A percentile compares a stretch with the other conserved stretches of the same genome.
Evolutionary conservation across 73 alveolate species (phyloP).

Genomic region (Paramecium caudatum): DNA sequence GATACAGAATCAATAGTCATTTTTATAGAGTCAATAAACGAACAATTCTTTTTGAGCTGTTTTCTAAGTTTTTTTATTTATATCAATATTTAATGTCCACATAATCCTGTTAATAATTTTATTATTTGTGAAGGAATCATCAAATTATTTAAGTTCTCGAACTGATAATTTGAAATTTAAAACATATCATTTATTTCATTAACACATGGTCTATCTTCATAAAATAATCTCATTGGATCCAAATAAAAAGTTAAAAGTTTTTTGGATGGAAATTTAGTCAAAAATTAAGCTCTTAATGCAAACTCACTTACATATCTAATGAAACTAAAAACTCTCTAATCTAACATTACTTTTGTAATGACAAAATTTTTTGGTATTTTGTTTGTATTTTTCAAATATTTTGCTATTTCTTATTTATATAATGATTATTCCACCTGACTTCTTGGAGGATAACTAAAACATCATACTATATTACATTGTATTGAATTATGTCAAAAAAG

Average conservation of each 20-base stretch:
- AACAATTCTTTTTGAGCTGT: not conserved
- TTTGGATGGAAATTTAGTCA: not conserved
- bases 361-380: constrained; percentile 46
- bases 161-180: constrained; percentile 22
- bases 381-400: constrained; percentile 45
- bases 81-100: not conserved
- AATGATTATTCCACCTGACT: constrained; percentile 28
- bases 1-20: not conserved
- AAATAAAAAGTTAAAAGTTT: constrained; percentile 14
- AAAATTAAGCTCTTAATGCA: constrained; percentile 35
- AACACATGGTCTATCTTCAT: constrained; percentile 36
- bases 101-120: not conserved
- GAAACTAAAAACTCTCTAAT: not conserved
- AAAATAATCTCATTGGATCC: constrained; percentile 31
- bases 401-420: constrained; percentile 56
- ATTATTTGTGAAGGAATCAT: constrained; percentile 13
- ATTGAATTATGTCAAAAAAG: not conserved
- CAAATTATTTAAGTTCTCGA: not conserved
- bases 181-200: constrained; percentile 37
- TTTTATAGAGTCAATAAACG: not conserved
- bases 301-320: constrained; percentile 48
- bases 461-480: not conserved
- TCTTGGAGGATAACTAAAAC: constrained; percentile 59
- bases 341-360: constrained; percentile 1
- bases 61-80: constrained; percentile 17